Conservation (phyloP, 169 alveolate species). For the Cryptosporidium sp. region DNA sequence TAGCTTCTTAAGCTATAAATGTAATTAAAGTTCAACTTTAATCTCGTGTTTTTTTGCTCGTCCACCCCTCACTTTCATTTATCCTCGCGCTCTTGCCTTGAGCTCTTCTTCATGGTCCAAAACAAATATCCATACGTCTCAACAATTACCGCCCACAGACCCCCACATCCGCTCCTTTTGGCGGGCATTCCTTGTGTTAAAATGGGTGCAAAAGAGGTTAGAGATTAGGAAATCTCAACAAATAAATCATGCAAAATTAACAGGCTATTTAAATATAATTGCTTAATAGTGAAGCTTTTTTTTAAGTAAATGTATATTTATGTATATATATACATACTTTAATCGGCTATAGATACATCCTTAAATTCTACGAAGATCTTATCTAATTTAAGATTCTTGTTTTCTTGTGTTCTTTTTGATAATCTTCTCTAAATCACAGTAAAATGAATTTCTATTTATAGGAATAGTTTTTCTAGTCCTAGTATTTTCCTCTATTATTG, state of each 20-base stretch:
- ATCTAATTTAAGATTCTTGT: neutral
- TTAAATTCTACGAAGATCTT: neutral
- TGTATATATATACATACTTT: no score
- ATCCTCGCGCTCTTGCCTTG: slow-evolving; percentile 25
- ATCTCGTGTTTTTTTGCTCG: slow-evolving; percentile 4
- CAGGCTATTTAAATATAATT: no score
- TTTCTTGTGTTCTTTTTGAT: slow-evolving; percentile 3
- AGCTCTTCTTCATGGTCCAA: slow-evolving; percentile 38
- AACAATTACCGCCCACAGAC: slow-evolving; percentile 1
- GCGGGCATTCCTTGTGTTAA: neutral
- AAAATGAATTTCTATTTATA: slow-evolving; percentile 34
- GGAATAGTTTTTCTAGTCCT: neutral
- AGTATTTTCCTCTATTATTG: slow-evolving; percentile 4
- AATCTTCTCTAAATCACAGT: slow-evolving; percentile 36
- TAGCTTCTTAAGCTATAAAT: neutral
- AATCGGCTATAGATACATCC: neutral
- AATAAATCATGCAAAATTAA: no score
- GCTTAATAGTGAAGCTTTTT: no score
- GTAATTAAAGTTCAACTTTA: neutral
- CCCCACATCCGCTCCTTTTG: neutral
- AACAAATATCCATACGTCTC: slow-evolving; percentile 34
- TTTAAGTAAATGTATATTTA: neutral
- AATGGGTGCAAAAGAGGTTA: neutral
- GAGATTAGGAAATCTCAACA: no score
- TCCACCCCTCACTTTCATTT: slow-evolving; percentile 59